phyloP scores from a whole-genome alignment of 805 yeast species.

The Hanseniaspora singularis region DNA sequence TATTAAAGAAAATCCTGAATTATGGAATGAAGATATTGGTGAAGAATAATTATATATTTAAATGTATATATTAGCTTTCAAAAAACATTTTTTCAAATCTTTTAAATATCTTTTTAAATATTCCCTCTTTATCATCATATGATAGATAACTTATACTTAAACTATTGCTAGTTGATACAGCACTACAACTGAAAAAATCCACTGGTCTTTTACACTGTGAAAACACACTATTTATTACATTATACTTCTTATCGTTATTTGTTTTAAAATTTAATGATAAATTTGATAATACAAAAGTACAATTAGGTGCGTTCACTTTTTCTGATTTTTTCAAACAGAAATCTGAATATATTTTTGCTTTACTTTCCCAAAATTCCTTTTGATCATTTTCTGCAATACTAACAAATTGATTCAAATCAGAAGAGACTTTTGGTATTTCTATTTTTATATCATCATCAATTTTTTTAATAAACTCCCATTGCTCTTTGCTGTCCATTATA shows the following conservation, averaged over 20 bases:
- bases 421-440: neutral
- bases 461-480: neutral
- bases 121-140: neutral
- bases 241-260: neutral
- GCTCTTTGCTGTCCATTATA: neutral
- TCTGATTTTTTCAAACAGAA: too few relatives aligned
- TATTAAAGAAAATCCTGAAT: slow-evolving; percentile 63
- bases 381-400: neutral
- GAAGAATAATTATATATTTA: slow-evolving; percentile 19
- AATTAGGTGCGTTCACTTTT: neutral
- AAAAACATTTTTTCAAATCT: slow-evolving; percentile 1
- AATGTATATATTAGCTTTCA: neutral
- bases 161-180: neutral
- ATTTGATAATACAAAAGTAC: slow-evolving; percentile 6
- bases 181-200: slow-evolving; percentile 5
- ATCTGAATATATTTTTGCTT: too few relatives aligned
- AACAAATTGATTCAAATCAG: neutral
- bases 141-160: neutral
- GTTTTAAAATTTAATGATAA: slow-evolving; percentile 1
- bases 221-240: slow-evolving; percentile 1
- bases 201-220: slow-evolving; percentile 9
- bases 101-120: neutral
- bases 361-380: neutral
- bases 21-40: slow-evolving; percentile 78
- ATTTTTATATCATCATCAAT: neutral